phyloP scores from a whole-genome alignment of 73 alveolate species.

The Paramecium bursaria region DNA sequence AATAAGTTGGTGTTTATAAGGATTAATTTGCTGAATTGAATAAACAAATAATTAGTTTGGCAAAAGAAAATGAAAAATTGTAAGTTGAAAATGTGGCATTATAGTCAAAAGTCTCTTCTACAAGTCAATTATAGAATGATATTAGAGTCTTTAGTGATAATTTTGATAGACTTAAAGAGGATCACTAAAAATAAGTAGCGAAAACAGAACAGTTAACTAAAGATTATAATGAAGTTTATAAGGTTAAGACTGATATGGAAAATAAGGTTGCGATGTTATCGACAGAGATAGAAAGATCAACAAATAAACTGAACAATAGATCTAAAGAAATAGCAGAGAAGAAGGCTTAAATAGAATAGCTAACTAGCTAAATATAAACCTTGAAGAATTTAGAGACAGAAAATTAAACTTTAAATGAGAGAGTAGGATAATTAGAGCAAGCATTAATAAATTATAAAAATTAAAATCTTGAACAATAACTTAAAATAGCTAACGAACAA shows the following conservation, averaged over 20 bases:
- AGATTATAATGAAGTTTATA: slow-evolving; percentile 27
- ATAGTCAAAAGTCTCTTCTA: background rate
- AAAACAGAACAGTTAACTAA: slow-evolving; percentile 8
- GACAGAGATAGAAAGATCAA: slow-evolving; percentile 50
- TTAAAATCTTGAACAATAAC: background rate
- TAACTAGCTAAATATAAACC: background rate
- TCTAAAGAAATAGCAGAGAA: slow-evolving; percentile 12
- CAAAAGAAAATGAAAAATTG: slow-evolving; percentile 47
- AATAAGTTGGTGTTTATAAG: background rate
- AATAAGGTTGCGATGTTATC: slow-evolving; percentile 54
- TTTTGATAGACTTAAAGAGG: background rate
- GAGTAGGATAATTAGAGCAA: background rate
- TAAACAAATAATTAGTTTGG: too few species aligned
- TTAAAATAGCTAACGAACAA: slow-evolving; percentile 13
- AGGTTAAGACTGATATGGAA: slow-evolving; percentile 40
- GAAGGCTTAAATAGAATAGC: background rate
- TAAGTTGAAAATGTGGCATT: slow-evolving; percentile 14
- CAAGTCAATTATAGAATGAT: background rate
- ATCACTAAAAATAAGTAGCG: background rate
- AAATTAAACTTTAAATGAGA: background rate
- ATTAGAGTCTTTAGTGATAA: background rate
- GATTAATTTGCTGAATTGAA: background rate
- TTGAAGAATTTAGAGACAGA: slow-evolving; percentile 24
- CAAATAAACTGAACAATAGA: slow-evolving; percentile 40
- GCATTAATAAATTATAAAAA: background rate